Conservation (phyloP, 306 rosid genomes). For the Gynostemma pentaphyllum region DNA sequence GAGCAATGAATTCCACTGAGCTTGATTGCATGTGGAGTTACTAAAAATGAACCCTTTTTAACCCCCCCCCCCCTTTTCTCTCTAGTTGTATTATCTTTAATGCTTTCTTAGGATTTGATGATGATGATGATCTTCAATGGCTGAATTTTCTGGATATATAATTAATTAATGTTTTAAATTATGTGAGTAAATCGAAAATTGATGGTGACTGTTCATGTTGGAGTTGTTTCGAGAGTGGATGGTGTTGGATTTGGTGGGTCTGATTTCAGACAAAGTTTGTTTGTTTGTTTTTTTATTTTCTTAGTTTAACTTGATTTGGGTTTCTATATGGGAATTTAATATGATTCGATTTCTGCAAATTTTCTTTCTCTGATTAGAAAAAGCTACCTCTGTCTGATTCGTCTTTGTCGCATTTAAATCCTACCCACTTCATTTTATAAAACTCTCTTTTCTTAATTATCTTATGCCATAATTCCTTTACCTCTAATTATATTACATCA, state of each 20-base stretch:
- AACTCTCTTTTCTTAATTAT: too few species aligned
- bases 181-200: not conserved
- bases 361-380: not conserved
- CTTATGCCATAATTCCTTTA: too few species aligned
- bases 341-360: not conserved
- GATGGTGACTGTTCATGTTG: constrained; percentile 2
- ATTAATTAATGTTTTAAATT: too few species aligned
- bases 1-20: constrained; percentile 32
- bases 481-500: too few species aligned
- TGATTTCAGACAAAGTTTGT: not conserved
- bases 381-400: not conserved
- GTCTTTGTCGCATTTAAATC: too few species aligned
- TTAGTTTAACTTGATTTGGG: not conserved
- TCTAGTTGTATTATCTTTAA: too few species aligned
- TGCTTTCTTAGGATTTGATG: too few species aligned
- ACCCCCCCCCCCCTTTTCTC: not conserved
- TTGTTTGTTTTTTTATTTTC: not conserved
- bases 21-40: constrained; percentile 86
- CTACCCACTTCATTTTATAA: too few species aligned
- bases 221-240: too few species aligned
- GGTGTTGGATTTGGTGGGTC: not conserved
- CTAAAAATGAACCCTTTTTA: constrained; percentile 11
- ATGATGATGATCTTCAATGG: too few species aligned
- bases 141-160: too few species aligned
- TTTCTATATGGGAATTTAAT: not conserved